A percentile compares a stretch with the other conserved stretches of the same genome.
These are phyloP conservation scores for Mercurialis annua DNA, from an alignment of 345 rosid species.

Conservation along the genomic window DNA sequence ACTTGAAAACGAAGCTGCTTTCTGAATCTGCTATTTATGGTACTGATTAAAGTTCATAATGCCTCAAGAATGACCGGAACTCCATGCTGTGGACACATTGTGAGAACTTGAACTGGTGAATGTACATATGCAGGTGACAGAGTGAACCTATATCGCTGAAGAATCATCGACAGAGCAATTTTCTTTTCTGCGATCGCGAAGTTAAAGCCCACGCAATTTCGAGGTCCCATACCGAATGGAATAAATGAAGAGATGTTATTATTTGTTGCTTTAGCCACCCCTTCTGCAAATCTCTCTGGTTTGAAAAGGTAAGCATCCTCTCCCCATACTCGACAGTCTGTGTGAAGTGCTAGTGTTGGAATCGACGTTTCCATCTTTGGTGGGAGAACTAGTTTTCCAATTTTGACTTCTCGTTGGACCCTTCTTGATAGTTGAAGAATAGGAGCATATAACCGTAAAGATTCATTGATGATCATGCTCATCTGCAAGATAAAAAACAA, in stretches of 20 bases:
- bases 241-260: slow-evolving; percentile 34
- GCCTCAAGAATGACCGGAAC: slow-evolving; percentile 36
- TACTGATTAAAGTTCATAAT: neutral
- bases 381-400: slow-evolving; percentile 34
- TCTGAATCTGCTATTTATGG: too few relatives aligned
- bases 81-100: slow-evolving; percentile 35
- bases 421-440: slow-evolving; percentile 9
- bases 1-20: too few relatives aligned
- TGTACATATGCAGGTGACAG: slow-evolving; percentile 41
- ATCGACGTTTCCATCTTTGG: slow-evolving; percentile 18
- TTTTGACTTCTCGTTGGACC: slow-evolving; percentile 20
- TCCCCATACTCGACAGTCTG: slow-evolving; percentile 41
- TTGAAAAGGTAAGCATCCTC: slow-evolving; percentile 38
- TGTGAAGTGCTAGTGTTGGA: slow-evolving; percentile 30
- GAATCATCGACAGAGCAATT: slow-evolving; percentile 45
- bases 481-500: slow-evolving; percentile 17
- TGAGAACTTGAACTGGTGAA: slow-evolving; percentile 27
- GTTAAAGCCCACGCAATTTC: slow-evolving; percentile 40
- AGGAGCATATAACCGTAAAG: slow-evolving; percentile 43
- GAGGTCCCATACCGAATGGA: slow-evolving; percentile 42
- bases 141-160: slow-evolving; percentile 38
- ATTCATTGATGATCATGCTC: slow-evolving; percentile 39
- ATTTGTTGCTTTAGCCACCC: slow-evolving; percentile 43
- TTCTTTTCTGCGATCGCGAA: slow-evolving; percentile 36
- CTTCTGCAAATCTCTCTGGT: slow-evolving; percentile 45